A percentile compares a stretch with the other conserved stretches of the same genome.
Evolutionary conservation across 2,329 filamentous ascomycete genomes (phyloP).

Genomic region (Sporothrix protearum): DNA sequence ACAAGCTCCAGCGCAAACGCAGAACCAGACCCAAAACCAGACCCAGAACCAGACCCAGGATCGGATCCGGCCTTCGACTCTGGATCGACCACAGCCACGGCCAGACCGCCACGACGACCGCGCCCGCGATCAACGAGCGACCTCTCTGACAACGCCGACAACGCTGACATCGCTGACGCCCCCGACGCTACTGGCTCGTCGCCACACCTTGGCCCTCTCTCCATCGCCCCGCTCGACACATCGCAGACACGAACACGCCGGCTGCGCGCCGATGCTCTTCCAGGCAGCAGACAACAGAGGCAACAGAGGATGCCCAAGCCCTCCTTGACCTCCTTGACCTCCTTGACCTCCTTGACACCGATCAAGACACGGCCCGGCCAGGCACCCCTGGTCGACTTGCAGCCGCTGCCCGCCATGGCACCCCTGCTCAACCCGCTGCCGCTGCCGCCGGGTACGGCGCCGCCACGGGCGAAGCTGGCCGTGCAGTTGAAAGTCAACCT

Average conservation of each 20-base stretch:
- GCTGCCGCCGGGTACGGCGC: background rate
- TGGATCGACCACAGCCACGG: background rate
- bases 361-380: background rate
- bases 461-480: conserved; percentile 46
- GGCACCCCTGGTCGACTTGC: background rate
- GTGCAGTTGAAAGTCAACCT: conserved; percentile 62
- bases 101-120: background rate
- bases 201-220: background rate
- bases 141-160: background rate
- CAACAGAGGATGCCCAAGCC: too few species aligned
- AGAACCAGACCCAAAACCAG: background rate
- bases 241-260: background rate
- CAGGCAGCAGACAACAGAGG: too few species aligned
- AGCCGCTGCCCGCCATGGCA: conserved; percentile 36
- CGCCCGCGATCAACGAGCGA: background rate
- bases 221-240: background rate
- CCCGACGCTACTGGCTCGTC: background rate
- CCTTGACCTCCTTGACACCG: background rate
- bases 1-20: background rate
- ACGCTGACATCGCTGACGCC: too few species aligned
- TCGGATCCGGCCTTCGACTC: too few species aligned
- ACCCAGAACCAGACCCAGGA: too few species aligned
- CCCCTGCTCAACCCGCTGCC: background rate
- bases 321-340: background rate
- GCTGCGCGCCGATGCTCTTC: background rate